Percentiles rank a stretch among this genome's conserved stretches.
Conservation (phyloP, 306 rosid genomes). For the Sicyos edulis region DNA sequence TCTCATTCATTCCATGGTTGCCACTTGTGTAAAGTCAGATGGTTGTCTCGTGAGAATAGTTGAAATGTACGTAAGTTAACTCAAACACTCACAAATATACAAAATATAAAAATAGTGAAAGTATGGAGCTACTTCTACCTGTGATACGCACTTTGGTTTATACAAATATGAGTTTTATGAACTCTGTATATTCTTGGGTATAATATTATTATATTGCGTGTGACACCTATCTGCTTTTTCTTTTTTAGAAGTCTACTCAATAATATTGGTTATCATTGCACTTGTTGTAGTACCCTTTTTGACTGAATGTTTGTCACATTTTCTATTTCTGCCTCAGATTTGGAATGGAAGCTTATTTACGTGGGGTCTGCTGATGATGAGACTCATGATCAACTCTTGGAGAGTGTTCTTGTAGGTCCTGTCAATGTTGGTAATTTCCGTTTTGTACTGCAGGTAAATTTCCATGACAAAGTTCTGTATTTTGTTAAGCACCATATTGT, state of each 20-base stretch:
- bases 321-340: slow-evolving; percentile 38
- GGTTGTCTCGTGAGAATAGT: too few species aligned
- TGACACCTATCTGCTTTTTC: neutral
- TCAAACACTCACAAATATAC: too few species aligned
- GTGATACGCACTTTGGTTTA: neutral
- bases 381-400: slow-evolving; percentile 78
- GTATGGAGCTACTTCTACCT: neutral
- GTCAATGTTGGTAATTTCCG: slow-evolving; percentile 91
- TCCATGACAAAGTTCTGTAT: neutral
- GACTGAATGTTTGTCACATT: neutral
- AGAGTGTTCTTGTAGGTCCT: slow-evolving; percentile 93
- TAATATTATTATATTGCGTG: neutral
- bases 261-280: neutral
- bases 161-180: neutral
- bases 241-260: neutral
- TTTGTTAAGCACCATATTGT: slow-evolving; percentile 14
- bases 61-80: too few species aligned
- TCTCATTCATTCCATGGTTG: too few species aligned
- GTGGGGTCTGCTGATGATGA: slow-evolving; percentile 95
- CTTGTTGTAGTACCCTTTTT: neutral
- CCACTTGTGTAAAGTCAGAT: too few species aligned
- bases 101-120: neutral
- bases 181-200: neutral
- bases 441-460: slow-evolving; percentile 67
- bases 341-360: slow-evolving; percentile 92